Percentiles rank a stretch among this genome's conserved stretches.
Conservation (phyloP, 768 basidiomycete genomes). For the Cystofilobasidium capitatum region DNA sequence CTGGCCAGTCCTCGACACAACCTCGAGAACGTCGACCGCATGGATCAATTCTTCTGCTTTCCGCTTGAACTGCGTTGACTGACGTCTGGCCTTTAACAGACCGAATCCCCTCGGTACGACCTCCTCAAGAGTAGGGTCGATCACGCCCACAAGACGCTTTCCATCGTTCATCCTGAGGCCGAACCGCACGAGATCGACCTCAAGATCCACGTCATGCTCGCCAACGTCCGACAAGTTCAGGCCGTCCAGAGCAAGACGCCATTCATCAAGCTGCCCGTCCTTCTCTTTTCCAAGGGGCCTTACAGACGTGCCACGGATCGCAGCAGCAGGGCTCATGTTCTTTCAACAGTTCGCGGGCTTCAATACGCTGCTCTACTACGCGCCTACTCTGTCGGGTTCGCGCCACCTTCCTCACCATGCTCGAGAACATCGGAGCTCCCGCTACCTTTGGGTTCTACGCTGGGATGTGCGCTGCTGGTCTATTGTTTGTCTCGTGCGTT, state of each 20-base stretch:
- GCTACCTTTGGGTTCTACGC: background rate
- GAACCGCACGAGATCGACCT: constrained; percentile 29
- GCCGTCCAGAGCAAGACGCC: constrained; percentile 23
- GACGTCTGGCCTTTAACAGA: constrained; percentile 29
- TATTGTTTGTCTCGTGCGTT: background rate
- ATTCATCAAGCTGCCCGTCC: constrained; percentile 13
- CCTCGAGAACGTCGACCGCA: no score
- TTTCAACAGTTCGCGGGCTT: constrained; percentile 35
- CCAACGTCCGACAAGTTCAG: constrained; percentile 26
- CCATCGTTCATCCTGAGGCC: constrained; percentile 9
- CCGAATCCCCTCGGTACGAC: constrained; percentile 32
- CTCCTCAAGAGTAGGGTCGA: constrained; percentile 27
- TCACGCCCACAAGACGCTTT: constrained; percentile 27
- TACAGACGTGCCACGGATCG: constrained; percentile 30
- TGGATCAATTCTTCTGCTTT: constrained; percentile 24
- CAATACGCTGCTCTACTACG: constrained; percentile 34
- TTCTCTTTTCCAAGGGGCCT: constrained; percentile 26
- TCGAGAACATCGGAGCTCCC: background rate
- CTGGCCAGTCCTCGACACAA: no score
- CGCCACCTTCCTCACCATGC: background rate
- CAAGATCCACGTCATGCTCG: constrained; percentile 31
- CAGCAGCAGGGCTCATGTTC: constrained; percentile 30
- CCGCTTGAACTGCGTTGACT: constrained; percentile 14
- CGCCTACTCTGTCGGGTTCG: constrained; percentile 30
- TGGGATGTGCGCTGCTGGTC: background rate